phyloP scores from a whole-genome alignment of 495 filamentous ascomycete species.

The Talaromyces borbonicus region DNA sequence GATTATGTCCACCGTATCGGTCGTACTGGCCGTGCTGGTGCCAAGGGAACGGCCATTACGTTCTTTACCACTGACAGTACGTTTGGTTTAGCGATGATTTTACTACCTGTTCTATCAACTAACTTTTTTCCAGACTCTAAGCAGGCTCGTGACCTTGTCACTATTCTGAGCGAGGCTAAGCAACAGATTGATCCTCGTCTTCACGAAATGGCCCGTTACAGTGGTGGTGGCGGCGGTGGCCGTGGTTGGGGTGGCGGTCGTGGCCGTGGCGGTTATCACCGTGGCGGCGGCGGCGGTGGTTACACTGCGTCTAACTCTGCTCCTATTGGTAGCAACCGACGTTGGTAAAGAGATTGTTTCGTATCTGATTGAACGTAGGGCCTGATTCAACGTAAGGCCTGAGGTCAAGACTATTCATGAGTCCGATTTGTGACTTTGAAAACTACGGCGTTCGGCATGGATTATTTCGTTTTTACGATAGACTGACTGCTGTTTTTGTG shows the following conservation, averaged over 20 bases:
- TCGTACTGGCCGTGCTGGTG: slow-evolving; percentile 85
- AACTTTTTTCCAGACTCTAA: slow-evolving; percentile 64
- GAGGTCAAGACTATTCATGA: too few relatives aligned
- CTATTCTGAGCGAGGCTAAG: slow-evolving; percentile 90
- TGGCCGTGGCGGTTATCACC: slow-evolving; percentile 39
- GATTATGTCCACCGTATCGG: slow-evolving; percentile 98
- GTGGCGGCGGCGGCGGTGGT: slow-evolving; percentile 45
- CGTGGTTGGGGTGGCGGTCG: slow-evolving; percentile 53
- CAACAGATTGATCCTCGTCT: slow-evolving; percentile 96
- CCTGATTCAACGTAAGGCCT: not conserved
- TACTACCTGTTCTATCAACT: slow-evolving; percentile 14
- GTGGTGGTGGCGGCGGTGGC: slow-evolving; percentile 74
- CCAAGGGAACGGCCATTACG: slow-evolving; percentile 81
- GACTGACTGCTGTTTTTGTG: slow-evolving; percentile 2
- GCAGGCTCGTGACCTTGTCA: slow-evolving; percentile 90
- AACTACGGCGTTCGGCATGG: slow-evolving; percentile 3
- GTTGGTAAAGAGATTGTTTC: slow-evolving; percentile 39
- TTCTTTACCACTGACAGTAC: slow-evolving; percentile 97
- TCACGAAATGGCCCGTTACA: slow-evolving; percentile 88
- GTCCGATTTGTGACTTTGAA: slow-evolving; percentile 1
- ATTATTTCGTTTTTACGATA: slow-evolving; percentile 1
- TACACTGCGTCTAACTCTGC: slow-evolving; percentile 57
- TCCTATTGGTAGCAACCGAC: slow-evolving; percentile 50
- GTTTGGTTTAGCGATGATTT: slow-evolving; percentile 25
- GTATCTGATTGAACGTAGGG: too few relatives aligned